Base-by-base conservation (phyloP, 1,139 yeast species). In the Hemisphaericaspora xylofermentans region DNA sequence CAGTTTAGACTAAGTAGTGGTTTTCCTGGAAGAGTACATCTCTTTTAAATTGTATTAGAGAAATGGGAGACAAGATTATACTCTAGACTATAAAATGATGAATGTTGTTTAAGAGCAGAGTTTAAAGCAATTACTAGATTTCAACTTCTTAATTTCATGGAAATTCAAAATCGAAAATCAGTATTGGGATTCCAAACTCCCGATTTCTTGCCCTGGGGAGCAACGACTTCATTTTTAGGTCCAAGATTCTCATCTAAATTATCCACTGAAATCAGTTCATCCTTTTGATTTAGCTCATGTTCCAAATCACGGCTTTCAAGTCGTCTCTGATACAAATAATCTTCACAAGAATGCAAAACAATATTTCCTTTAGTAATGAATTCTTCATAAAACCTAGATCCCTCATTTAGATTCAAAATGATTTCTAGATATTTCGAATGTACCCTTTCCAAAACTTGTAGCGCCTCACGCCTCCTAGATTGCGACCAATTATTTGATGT, bases 311-410 rank as follows among this genome's bases (percentile, higher is more conserved):
- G 39, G 35, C 82, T 86, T 50, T 80, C 82, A 4, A 71, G 51
- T 39, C 84, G 64, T 38, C 93, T 62, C 13, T 63, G 57, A 31
- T 67, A 65, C n/a, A 84, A 74, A 56, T 67, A 84, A 14, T 67
- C 69, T 36, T 78, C 82, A 49, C 86, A 75, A 31, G 74, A 80
- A 6, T 61, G 60, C 17, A 75, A 60, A 13, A 83, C 74, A 2
- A 53, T 66, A 27, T 68, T 65, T 2, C 80, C 73, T 44, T 79
- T 78, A 2, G 61, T 64, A 24, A 77, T 64, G 45, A 88, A 77
- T 42, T 82, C 84, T 38, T 71, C 71, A 61, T 89, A 89, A 57
- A 88, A 89, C 42, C 73, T 72, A 0, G 78, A 56, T 0, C 95
- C 97, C 51, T 85, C 87, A 30, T 75, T 74, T 31, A 88, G 58